Percentiles rank a stretch among this genome's conserved stretches.
Evolutionary conservation across 108 stramenopile genomes (phyloP).

Genomic region (Fragilaria radians): DNA sequence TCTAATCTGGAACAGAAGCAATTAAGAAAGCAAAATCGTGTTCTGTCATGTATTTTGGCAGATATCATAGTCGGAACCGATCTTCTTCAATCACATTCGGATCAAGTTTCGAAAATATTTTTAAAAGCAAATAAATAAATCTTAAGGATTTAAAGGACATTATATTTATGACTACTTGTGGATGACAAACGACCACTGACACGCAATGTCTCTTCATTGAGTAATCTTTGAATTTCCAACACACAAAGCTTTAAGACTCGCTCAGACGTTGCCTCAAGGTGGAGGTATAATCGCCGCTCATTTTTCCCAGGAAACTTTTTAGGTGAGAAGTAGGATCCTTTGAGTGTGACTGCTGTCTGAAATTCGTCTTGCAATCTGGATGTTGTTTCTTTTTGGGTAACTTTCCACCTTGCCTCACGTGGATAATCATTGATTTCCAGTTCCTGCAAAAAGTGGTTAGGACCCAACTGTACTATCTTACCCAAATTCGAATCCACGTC

Average conservation of each 20-base stretch:
- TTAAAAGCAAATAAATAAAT: conserved; percentile 2
- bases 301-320: conserved; percentile 55
- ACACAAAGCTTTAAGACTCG: conserved; percentile 67
- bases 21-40: neutral
- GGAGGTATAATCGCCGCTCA: conserved; percentile 73
- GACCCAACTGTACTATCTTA: conserved; percentile 35
- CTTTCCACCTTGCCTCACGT: conserved; percentile 81
- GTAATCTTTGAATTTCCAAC: conserved; percentile 77
- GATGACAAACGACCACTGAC: conserved; percentile 55
- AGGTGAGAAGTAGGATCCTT: conserved; percentile 72
- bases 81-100: conserved; percentile 6
- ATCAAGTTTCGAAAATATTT: conserved; percentile 6
- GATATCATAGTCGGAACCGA: conserved; percentile 14
- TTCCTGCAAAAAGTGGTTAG: conserved; percentile 78
- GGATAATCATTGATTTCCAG: conserved; percentile 94
- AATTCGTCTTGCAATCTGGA: conserved; percentile 86
- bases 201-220: conserved; percentile 89
- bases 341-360: conserved; percentile 85
- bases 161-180: conserved; percentile 48
- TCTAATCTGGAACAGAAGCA: neutral
- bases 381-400: conserved; percentile 84
- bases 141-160: conserved; percentile 21
- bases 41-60: conserved; percentile 1
- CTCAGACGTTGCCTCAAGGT: conserved; percentile 80
- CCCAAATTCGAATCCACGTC: conserved; percentile 16